phyloP scores from a whole-genome alignment of 2,329 filamentous ascomycete species.

The Trichoderma semiorbis region DNA sequence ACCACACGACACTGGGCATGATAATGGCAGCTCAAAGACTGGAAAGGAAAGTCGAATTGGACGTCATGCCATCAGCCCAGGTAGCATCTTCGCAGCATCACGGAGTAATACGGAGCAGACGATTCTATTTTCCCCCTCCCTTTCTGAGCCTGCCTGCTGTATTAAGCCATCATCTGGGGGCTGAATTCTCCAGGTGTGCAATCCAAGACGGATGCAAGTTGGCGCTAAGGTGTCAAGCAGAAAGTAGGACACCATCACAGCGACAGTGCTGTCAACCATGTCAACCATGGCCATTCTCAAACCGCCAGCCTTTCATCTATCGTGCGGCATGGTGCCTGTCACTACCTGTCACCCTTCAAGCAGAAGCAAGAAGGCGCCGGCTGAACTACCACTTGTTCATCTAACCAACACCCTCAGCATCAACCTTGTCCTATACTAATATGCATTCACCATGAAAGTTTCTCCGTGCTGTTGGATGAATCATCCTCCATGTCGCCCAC shows the following conservation, averaged over 20 bases:
- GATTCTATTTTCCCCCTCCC: not conserved
- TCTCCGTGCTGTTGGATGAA: not conserved
- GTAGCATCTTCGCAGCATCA: not conserved
- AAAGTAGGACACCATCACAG: not conserved
- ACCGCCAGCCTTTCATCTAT: not conserved
- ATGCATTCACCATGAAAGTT: not conserved
- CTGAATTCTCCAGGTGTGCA: not conserved
- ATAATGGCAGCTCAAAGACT: not conserved
- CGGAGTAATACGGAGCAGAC: not conserved
- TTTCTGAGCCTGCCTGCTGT: not conserved
- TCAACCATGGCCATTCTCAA: not conserved
- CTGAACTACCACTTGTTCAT: not conserved
- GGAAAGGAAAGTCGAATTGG: not conserved
- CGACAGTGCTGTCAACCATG: not conserved
- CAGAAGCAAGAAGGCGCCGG: not conserved
- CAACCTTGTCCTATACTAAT: not conserved
- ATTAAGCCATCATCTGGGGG: not conserved
- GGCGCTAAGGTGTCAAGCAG: not conserved
- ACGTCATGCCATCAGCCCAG: not conserved
- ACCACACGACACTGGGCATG: not conserved
- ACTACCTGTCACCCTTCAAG: not conserved
- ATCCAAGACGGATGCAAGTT: not conserved
- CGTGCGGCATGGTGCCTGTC: not conserved
- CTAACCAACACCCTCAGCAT: not conserved
- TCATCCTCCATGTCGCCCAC: not conserved